Evolutionary conservation across 495 filamentous ascomycete genomes (phyloP).

Genomic region (Aspergillus sclerotioniger): DNA sequence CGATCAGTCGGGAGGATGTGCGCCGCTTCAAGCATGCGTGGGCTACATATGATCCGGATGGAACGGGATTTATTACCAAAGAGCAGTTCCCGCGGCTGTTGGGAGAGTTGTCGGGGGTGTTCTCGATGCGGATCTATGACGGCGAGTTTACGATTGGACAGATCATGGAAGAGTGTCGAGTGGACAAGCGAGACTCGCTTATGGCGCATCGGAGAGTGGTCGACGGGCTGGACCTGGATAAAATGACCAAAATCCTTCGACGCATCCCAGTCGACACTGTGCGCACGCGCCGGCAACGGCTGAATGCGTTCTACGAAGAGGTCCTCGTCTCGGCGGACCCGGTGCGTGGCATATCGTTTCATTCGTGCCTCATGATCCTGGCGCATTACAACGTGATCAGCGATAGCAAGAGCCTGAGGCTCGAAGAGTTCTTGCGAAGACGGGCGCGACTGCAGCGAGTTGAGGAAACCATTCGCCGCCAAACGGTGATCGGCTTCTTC

Average conservation of each 20-base stretch:
- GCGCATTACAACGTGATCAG: slow-evolving; percentile 99
- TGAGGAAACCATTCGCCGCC: slow-evolving; percentile 89
- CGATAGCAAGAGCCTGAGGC: slow-evolving; percentile 88
- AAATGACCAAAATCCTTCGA: slow-evolving; percentile 70
- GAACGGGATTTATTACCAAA: slow-evolving; percentile 87
- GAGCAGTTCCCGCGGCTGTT: slow-evolving; percentile 88
- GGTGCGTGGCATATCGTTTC: slow-evolving; percentile 86
- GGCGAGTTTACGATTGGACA: slow-evolving; percentile 78
- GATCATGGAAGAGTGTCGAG: slow-evolving; percentile 78
- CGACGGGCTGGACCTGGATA: slow-evolving; percentile 73
- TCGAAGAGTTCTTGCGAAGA: slow-evolving; percentile 93
- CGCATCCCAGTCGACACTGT: slow-evolving; percentile 74
- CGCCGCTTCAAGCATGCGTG: slow-evolving; percentile 97
- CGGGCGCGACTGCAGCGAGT: slow-evolving; percentile 88
- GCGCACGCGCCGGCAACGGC: slow-evolving; percentile 66
- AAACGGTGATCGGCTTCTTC: slow-evolving; percentile 91
- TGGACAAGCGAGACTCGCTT: slow-evolving; percentile 47
- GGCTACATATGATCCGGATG: slow-evolving; percentile 89
- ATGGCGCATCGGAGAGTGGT: slow-evolving; percentile 49
- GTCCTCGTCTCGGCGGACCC: slow-evolving; percentile 90
- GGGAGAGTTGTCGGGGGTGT: slow-evolving; percentile 87
- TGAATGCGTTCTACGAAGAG: slow-evolving; percentile 95
- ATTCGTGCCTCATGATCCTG: slow-evolving; percentile 90
- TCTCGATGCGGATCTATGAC: slow-evolving; percentile 97
- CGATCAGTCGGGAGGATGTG: slow-evolving; percentile 86